Percentiles rank a stretch among this genome's conserved stretches.
Evolutionary conservation across 73 alveolate genomes (phyloP).

Genomic region (Tetrahymena malaccensis): DNA sequence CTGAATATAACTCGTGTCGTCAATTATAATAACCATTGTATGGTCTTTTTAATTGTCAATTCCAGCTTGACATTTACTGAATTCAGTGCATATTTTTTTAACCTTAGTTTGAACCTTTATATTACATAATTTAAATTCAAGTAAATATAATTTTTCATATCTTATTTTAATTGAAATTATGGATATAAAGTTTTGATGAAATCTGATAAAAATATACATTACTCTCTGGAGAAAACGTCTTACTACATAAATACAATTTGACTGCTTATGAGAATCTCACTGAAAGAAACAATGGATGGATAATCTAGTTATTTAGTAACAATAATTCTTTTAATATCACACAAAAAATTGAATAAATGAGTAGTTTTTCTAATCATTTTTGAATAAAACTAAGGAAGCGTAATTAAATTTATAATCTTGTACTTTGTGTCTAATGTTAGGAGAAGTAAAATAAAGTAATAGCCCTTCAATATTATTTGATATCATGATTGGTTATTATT

Average conservation of each 20-base stretch:
- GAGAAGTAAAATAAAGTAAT: neutral
- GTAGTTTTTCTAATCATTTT: neutral
- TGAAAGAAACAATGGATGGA: neutral
- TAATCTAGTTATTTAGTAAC: neutral
- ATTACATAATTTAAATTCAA: neutral
- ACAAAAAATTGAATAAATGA: neutral
- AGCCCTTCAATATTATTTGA: neutral
- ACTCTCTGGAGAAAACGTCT: neutral
- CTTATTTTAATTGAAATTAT: neutral
- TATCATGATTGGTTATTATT: neutral
- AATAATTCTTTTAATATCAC: too few relatives aligned
- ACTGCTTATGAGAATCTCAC: neutral
- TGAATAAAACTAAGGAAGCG: too few relatives aligned
- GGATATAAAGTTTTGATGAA: neutral
- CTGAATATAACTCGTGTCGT: neutral
- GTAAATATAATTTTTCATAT: neutral
- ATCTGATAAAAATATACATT: neutral
- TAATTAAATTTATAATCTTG: neutral
- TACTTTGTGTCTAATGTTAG: neutral
- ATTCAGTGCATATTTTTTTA: neutral
- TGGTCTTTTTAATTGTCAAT: neutral
- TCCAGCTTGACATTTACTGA: neutral
- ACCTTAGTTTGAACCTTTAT: neutral
- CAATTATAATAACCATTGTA: neutral
- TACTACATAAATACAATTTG: neutral